A percentile compares a stretch with the other conserved stretches of the same genome.
phyloP scores from a whole-genome alignment of 768 basidiomycete species.

The Leccinum olivaceopallidum region DNA sequence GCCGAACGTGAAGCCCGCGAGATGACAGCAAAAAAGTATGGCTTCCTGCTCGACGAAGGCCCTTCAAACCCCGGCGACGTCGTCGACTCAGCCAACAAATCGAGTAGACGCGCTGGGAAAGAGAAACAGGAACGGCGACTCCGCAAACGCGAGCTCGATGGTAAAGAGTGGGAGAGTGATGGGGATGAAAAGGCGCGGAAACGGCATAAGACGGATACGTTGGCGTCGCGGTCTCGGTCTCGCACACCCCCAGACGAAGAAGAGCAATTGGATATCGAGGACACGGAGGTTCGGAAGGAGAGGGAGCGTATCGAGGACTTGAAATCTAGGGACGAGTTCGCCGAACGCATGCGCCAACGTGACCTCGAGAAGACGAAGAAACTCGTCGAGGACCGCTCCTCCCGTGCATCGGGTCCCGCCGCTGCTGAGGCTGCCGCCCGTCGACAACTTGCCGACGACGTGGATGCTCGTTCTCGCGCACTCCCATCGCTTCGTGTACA shows the following conservation, averaged over 20 bases:
- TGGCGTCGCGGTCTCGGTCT: constrained; percentile 23
- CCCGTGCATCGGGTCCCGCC: constrained; percentile 61
- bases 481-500: constrained; percentile 78
- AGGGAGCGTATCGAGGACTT: constrained; percentile 76
- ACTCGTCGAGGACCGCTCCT: constrained; percentile 89
- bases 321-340: constrained; percentile 89
- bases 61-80: constrained; percentile 48
- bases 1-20: constrained; percentile 76
- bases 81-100: constrained; percentile 37
- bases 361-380: constrained; percentile 89
- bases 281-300: constrained; percentile 69
- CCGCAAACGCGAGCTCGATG: constrained; percentile 81
- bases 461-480: constrained; percentile 52
- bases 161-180: constrained; percentile 88
- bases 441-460: constrained; percentile 79
- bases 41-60: constrained; percentile 85
- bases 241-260: constrained; percentile 35
- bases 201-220: constrained; percentile 53
- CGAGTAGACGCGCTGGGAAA: constrained; percentile 30
- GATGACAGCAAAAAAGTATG: constrained; percentile 71
- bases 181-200: constrained; percentile 80
- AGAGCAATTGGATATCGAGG: constrained; percentile 60
- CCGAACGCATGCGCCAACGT: constrained; percentile 79
- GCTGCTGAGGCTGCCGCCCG: constrained; percentile 83
- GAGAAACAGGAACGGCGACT: constrained; percentile 64